phyloP scores from a whole-genome alignment of 2,329 filamentous ascomycete species.

The Madurella mycetomatis region DNA sequence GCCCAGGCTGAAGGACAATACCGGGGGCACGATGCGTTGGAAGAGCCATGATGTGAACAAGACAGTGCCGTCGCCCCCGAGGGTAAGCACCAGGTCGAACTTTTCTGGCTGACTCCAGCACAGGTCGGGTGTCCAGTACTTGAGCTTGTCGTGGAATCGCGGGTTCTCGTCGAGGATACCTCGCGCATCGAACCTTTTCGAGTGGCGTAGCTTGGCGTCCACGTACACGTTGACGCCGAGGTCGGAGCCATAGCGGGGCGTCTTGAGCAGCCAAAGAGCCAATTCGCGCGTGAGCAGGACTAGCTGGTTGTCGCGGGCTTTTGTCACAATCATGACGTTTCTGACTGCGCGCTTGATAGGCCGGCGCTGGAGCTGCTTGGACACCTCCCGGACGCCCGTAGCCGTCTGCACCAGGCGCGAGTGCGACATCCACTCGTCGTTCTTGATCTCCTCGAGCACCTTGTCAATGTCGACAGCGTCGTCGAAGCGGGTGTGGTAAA shows the following conservation, averaged over 20 bases:
- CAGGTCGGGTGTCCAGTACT: conserved; percentile 93
- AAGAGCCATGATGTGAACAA: conserved; percentile 91
- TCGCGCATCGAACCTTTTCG: conserved; percentile 78
- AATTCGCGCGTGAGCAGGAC: conserved; percentile 86
- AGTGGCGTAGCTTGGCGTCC: conserved; percentile 87
- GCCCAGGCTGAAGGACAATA: conserved; percentile 78
- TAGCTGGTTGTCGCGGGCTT: conserved; percentile 90
- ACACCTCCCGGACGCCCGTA: conserved; percentile 90
- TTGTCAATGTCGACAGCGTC: conserved; percentile 93
- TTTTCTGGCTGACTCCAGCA: conserved; percentile 93
- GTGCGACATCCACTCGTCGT: conserved; percentile 86
- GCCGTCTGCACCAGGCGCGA: conserved; percentile 93
- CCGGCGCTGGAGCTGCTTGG: conserved; percentile 86
- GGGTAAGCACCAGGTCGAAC: conserved; percentile 88
- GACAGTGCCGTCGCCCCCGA: conserved; percentile 82
- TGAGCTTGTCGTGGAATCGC: conserved; percentile 76
- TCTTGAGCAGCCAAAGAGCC: conserved; percentile 79
- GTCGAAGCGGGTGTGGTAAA: conserved; percentile 96
- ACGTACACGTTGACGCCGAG: conserved; percentile 96
- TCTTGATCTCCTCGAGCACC: conserved; percentile 89
- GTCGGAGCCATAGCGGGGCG: conserved; percentile 82
- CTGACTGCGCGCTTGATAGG: conserved; percentile 88
- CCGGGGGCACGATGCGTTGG: conserved; percentile 79
- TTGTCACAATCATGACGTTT: conserved; percentile 98
- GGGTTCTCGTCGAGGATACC: conserved; percentile 69